These are phyloP conservation scores for Extremus antarcticus DNA, from an alignment of 495 filamentous ascomycete species.

Conservation along the genomic window DNA sequence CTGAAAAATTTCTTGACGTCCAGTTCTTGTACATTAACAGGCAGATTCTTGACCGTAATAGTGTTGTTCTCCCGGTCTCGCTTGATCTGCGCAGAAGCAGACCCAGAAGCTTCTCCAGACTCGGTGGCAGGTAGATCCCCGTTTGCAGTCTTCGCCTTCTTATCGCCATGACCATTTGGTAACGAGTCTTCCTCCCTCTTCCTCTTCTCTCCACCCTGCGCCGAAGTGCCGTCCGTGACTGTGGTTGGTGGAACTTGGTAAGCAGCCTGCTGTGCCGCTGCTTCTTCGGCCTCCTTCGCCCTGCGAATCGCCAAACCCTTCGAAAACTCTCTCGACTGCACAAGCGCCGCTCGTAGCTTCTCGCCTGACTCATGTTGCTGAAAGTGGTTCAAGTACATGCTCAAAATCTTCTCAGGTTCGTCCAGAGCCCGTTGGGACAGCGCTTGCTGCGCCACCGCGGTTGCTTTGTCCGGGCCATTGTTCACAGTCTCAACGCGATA, in stretches of 20 bases:
- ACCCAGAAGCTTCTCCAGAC: constrained; percentile 21
- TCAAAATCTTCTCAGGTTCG: constrained; percentile 82
- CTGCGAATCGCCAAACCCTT: constrained; percentile 53
- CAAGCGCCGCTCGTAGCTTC: constrained; percentile 56
- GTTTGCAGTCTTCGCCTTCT: constrained; percentile 48
- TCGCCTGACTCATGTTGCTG: constrained; percentile 72
- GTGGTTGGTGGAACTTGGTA: constrained; percentile 21
- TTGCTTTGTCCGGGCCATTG: constrained; percentile 51
- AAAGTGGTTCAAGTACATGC: constrained; percentile 72
- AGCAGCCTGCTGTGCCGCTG: constrained; percentile 34
- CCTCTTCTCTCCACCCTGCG: constrained; percentile 18
- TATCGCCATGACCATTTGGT: constrained; percentile 35
- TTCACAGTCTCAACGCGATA: constrained; percentile 23
- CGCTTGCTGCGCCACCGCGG: constrained; percentile 61
- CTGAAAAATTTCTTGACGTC: constrained; percentile 80
- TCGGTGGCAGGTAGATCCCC: neutral
- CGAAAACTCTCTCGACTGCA: constrained; percentile 42
- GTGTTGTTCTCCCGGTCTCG: constrained; percentile 86
- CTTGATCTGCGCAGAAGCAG: constrained; percentile 39
- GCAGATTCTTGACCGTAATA: constrained; percentile 67
- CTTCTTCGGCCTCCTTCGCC: constrained; percentile 51
- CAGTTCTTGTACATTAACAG: constrained; percentile 53
- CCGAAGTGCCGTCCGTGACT: neutral
- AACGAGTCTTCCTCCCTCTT: constrained; percentile 22
- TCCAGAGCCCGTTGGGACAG: constrained; percentile 62